Evolutionary conservation across 345 rosid species (phyloP), one percentile per base, ranked within the genome.

Genomic region (Hirschfeldia incana): DNA sequence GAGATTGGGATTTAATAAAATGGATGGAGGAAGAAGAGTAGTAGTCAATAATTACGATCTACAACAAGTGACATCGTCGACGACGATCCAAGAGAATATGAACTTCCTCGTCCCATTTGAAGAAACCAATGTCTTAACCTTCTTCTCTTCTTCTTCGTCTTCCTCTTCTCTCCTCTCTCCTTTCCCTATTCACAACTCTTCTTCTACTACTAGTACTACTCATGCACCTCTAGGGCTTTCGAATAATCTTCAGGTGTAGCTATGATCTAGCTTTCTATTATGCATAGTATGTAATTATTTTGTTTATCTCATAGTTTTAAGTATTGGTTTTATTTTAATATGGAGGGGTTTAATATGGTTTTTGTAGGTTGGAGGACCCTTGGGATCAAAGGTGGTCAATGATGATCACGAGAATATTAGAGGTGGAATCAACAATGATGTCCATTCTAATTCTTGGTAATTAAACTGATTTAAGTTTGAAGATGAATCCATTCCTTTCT

Each of bases 101-200:
- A 88, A 91, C 15, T 93, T 93, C 69, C 72, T 80, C 6, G 84
- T 88, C 16, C 97, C 88, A 28, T 91, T 87, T 66, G 93, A 93
- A 80, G 98, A 91, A 77, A 88, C 88, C 57, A 93, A 87, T 39
- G 90, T 89, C 15, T 78, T 91, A 49, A 89, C 89, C 58, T 93
- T 93, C 83, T 85, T 90, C 85, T 79, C 92, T 27, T 88, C 94
- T 17, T 68, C 89, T 15, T 78, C 79, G 4, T 57, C 90, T 85
- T 69, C 86, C 32, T 59, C 90, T 85, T 77, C 57, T 77, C 75
- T 76, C 78, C 62, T 64, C 83, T 75, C 61, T 64, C 71, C 73
- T 80, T 70, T 71, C 62, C 85, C 82, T 80, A 84, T 65, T 9
- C 77, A 66, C 82, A 85, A 46, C 81, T 75, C 60, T 34, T 73